phyloP scores from a whole-genome alignment of 23 red algal species.

The Gracilariopsis chorda region DNA sequence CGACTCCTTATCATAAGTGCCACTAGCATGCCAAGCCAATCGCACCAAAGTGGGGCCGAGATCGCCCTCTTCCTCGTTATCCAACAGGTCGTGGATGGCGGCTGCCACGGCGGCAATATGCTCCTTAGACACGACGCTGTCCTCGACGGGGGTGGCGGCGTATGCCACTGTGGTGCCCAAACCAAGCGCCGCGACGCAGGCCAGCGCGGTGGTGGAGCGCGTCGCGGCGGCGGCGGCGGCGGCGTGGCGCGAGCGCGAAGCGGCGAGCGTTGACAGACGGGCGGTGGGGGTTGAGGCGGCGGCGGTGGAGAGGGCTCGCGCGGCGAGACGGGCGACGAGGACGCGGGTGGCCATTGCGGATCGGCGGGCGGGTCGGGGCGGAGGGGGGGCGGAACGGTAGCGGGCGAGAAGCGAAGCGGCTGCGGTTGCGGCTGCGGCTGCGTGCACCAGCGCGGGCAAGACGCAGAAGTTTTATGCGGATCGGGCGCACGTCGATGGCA shows the following conservation, averaged over 20 bases:
- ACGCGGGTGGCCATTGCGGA: neutral
- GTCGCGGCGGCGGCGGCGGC: neutral
- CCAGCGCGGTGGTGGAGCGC: conserved; percentile 19
- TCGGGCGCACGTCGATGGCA: too few species aligned
- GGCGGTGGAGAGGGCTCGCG: conserved; percentile 5
- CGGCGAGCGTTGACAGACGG: neutral
- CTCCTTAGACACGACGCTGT: conserved; percentile 6
- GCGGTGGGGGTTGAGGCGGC: neutral
- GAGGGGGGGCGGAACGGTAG: neutral
- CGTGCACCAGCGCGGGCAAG: too few species aligned
- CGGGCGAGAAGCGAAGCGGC: neutral
- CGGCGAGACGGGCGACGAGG: neutral
- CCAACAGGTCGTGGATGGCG: conserved; percentile 42
- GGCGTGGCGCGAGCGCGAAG: neutral
- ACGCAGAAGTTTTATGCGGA: too few species aligned
- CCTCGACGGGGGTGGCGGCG: conserved; percentile 15
- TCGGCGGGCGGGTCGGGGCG: neutral
- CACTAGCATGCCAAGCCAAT: conserved; percentile 83
- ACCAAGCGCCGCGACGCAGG: neutral
- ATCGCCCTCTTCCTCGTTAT: conserved; percentile 51
- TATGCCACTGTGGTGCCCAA: conserved; percentile 2
- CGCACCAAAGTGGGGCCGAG: conserved; percentile 76
- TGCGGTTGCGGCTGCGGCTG: too few species aligned
- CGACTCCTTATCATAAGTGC: conserved; percentile 74
- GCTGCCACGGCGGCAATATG: conserved; percentile 43